Conservation (phyloP, 495 filamentous ascomycete species). For the Annulohypoxylon maeteangense region DNA sequence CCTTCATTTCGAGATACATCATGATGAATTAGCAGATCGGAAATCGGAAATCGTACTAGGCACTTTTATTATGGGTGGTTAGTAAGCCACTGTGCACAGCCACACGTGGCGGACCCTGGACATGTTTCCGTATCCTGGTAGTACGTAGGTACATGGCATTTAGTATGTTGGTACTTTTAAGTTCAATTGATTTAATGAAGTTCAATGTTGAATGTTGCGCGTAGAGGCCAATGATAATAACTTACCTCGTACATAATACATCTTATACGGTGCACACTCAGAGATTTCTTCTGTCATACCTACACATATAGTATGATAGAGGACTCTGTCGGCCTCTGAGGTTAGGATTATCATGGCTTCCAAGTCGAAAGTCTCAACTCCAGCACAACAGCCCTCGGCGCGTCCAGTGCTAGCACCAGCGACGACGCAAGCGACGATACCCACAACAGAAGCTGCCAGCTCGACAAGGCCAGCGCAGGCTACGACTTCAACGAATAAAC, state of each 20-base stretch:
- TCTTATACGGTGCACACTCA: no score
- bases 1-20: no score
- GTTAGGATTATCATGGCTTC: not conserved
- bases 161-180: no score
- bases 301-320: not conserved
- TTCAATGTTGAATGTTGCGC: no score
- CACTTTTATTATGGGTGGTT: not conserved
- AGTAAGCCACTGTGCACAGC: no score
- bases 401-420: not conserved
- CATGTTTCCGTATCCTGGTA: no score
- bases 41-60: not conserved
- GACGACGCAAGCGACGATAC: not conserved
- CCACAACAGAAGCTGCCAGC: not conserved
- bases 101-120: not conserved
- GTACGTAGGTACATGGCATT: no score
- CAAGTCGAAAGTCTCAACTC: not conserved
- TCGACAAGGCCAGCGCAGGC: not conserved
- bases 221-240: no score
- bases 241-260: no score
- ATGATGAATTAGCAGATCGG: not conserved
- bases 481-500: not conserved
- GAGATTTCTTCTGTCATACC: not conserved
- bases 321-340: not conserved
- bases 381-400: not conserved
- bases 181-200: no score